Evolutionary conservation across 331 rosid genomes (phyloP).

Genomic region (Dryas integrifolia): DNA sequence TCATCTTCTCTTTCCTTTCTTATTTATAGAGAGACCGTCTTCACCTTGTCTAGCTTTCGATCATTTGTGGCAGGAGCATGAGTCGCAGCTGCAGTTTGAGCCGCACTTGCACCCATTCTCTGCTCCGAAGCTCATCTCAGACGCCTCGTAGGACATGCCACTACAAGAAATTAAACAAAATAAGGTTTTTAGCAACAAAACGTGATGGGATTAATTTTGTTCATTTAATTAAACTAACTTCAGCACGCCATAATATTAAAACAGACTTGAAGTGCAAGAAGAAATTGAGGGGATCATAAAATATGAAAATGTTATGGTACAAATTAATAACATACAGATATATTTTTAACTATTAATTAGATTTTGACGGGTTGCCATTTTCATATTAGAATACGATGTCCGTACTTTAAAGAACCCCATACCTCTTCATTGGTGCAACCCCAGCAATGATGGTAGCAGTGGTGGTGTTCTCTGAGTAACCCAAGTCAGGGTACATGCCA

Average conservation of each 20-base stretch:
- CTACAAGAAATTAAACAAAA: background rate
- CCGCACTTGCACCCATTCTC: conserved; percentile 54
- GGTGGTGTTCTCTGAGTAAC: conserved; percentile 31
- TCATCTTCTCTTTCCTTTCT: background rate
- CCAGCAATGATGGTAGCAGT: conserved; percentile 35
- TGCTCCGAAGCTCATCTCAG: conserved; percentile 40
- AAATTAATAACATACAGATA: no score
- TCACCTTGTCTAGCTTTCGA: background rate
- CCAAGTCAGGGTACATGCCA: conserved; percentile 27
- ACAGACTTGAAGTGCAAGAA: no score
- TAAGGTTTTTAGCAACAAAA: background rate
- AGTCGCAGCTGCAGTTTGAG: conserved; percentile 40
- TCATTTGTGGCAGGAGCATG: conserved; percentile 40
- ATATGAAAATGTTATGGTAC: no score
- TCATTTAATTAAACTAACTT: no score
- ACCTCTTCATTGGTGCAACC: conserved; percentile 39
- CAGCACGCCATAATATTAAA: no score
- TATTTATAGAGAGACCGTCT: background rate
- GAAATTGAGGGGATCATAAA: no score
- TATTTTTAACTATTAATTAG: no score
- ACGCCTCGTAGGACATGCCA: conserved; percentile 28
- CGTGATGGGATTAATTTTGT: no score
- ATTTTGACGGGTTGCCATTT: no score
- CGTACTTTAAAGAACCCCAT: background rate
- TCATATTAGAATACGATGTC: no score